phyloP scores from a whole-genome alignment of 1,284 basidiomycete genomes.

The Cystobasidium pallidum region DNA sequence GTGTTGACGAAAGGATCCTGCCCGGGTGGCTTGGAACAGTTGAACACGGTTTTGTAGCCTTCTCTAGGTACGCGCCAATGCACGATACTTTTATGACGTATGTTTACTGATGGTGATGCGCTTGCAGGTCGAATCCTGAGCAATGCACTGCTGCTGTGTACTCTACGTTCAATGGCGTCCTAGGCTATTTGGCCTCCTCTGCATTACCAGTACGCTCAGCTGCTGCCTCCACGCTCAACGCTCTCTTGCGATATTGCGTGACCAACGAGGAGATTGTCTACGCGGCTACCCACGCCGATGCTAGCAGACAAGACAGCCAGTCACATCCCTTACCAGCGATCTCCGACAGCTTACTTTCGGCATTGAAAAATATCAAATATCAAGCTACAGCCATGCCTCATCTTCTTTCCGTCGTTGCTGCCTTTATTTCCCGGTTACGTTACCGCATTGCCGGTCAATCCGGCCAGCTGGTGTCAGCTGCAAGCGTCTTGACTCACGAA shows the following conservation, averaged over 20 bases:
- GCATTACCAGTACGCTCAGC: conserved; percentile 19
- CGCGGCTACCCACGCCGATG: conserved; percentile 59
- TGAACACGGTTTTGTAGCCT: conserved; percentile 69
- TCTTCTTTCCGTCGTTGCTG: conserved; percentile 64
- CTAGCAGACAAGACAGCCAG: neutral
- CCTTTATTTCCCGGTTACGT: conserved; percentile 46
- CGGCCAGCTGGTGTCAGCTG: conserved; percentile 62
- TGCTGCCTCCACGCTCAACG: conserved; percentile 41
- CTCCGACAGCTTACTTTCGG: conserved; percentile 12
- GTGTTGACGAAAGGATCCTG: conserved; percentile 59
- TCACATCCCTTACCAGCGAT: conserved; percentile 28
- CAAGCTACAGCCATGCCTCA: conserved; percentile 73
- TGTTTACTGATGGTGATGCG: too few relatives aligned
- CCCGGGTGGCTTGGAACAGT: conserved; percentile 75
- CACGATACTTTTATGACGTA: too few relatives aligned
- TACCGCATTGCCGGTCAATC: conserved; percentile 52
- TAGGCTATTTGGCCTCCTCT: conserved; percentile 21
- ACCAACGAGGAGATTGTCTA: conserved; percentile 64
- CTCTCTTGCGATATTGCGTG: conserved; percentile 62
- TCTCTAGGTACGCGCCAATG: conserved; percentile 59
- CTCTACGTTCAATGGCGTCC: conserved; percentile 39
- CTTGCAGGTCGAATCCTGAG: conserved; percentile 33
- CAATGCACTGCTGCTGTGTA: conserved; percentile 27
- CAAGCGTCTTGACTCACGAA: conserved; percentile 72
- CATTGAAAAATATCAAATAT: conserved; percentile 61